phyloP scores from a whole-genome alignment of 1,139 yeast genomes.

The Lodderomyces margitis region DNA sequence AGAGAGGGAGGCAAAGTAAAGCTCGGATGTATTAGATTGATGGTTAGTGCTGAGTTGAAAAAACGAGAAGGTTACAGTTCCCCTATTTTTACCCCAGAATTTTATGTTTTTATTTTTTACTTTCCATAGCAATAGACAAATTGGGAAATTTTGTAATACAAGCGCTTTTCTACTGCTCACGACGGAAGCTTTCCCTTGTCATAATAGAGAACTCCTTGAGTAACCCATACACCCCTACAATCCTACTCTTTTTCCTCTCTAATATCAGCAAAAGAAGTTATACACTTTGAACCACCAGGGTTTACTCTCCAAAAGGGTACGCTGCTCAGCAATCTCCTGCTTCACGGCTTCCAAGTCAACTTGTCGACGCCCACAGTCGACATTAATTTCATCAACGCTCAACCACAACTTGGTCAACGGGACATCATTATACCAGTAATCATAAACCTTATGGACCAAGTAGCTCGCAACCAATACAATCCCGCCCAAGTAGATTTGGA shows the following conservation, averaged over 20 bases:
- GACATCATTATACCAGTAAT: conserved; percentile 20
- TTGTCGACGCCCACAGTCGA: conserved; percentile 44
- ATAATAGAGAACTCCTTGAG: no score
- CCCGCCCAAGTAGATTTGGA: conserved; percentile 32
- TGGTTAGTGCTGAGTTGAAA: no score
- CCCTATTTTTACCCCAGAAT: no score
- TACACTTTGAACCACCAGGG: conserved; percentile 25
- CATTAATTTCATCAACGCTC: conserved; percentile 35
- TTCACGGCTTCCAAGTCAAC: conserved; percentile 37
- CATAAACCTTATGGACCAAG: conserved; percentile 34
- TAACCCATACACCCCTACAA: no score
- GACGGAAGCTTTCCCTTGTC: no score
- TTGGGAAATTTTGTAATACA: no score
- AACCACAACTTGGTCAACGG: conserved; percentile 32
- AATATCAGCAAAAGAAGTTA: conserved; percentile 22
- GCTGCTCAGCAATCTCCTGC: conserved; percentile 29
- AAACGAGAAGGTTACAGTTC: no score
- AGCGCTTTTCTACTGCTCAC: no score
- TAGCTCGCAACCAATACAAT: conserved; percentile 28
- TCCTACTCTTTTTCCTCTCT: not conserved
- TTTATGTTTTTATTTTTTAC: no score
- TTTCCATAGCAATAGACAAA: no score
- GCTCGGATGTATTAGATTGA: no score
- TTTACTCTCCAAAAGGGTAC: conserved; percentile 20
- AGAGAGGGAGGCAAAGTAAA: no score